phyloP scores from a whole-genome alignment of 805 yeast genomes.

The Starmerella khaoyaiensis region DNA sequence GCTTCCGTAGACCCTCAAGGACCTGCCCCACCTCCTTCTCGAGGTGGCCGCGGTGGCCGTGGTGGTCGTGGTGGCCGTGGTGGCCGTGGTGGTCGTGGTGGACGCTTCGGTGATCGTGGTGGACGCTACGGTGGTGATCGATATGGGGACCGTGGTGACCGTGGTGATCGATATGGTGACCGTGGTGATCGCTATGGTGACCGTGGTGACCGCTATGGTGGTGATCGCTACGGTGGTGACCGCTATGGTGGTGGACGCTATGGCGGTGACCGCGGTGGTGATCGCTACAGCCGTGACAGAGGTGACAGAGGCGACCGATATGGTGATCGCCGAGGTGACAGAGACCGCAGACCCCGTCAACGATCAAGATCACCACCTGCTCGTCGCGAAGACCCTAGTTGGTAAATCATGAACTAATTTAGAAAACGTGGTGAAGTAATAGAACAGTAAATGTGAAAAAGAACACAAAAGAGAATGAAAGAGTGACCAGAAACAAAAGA shows the following conservation, averaged over 20 bases:
- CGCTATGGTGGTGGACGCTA: constrained; percentile 18
- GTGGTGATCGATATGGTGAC: constrained; percentile 18
- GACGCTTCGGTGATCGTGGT: constrained; percentile 12
- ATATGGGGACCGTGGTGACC: constrained; percentile 16
- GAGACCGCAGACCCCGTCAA: constrained; percentile 19
- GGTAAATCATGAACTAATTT: constrained; percentile 11
- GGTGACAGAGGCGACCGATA: too few species aligned
- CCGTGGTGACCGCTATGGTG: constrained; percentile 13
- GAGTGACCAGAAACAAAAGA: too few species aligned
- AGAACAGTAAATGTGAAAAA: too few species aligned
- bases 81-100: constrained; percentile 20
- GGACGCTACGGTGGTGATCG: constrained; percentile 15
- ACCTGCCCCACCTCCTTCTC: constrained; percentile 31
- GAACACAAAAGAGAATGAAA: too few species aligned
- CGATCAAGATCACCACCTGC: constrained; percentile 21
- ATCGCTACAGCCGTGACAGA: constrained; percentile 5
- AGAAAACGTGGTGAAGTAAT: too few species aligned
- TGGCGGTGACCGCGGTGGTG: constrained; percentile 6
- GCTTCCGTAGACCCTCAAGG: constrained; percentile 56
- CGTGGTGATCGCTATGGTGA: constrained; percentile 18
- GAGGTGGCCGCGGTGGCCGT: constrained; percentile 37
- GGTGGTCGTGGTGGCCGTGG: constrained; percentile 33
- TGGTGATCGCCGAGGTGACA: too few species aligned
- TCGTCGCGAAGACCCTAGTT: constrained; percentile 17
- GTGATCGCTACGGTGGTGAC: constrained; percentile 15